Evolutionary conservation across 2,329 filamentous ascomycete genomes (phyloP), one percentile per base, ranked within the genome.

Genomic region (Colletotrichum neosansevieriae): DNA sequence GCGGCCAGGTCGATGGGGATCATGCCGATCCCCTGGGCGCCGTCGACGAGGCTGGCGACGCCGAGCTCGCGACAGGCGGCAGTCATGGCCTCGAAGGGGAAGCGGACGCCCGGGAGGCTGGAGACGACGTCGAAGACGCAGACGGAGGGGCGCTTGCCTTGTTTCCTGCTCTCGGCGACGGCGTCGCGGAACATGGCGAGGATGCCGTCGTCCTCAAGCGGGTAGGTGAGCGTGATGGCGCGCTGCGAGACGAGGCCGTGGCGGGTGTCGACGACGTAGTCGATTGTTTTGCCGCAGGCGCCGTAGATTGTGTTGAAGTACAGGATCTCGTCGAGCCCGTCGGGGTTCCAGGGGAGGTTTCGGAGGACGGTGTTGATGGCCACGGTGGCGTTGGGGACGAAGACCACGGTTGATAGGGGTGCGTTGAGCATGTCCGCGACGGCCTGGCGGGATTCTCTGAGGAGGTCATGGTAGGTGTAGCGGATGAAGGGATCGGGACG

Each of bases 11-110:
- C 88, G 7, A 98, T 78, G 1, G 86, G 83, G 7, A 97, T 85
- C 79, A 96, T 91, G 2, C 95, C 95, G 24, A 97, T 81, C 1
- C 91, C 91, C 79, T 98, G 95, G 0, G 95, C 95, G 15, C 88
- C 94, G 76, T 98, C 95, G 42, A 98, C 83, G 19, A 93, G 82
- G 73, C 91, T 94, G 61, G 95, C 76, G 3, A 98, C 81, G 0
- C 86, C 88, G 24, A 90, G 82, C 64, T 90, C 86, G 50, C 84
- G 86, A 77, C 94, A 97, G 0, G 87, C 84, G 7, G 79, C 77
- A 1, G 87, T 85, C 64, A 97, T 79, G 1, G 78, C 79, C 76
- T 94, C 89, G 79, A 92, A 97, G 0, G 95, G 95, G 73, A 97
- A 89, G 2, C 90, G 82, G 0, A 97, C 85, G 1, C 93, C 94